Evolutionary conservation across 352 stramenopile genomes (phyloP).

Genomic region (Plasmopara halstedii): DNA sequence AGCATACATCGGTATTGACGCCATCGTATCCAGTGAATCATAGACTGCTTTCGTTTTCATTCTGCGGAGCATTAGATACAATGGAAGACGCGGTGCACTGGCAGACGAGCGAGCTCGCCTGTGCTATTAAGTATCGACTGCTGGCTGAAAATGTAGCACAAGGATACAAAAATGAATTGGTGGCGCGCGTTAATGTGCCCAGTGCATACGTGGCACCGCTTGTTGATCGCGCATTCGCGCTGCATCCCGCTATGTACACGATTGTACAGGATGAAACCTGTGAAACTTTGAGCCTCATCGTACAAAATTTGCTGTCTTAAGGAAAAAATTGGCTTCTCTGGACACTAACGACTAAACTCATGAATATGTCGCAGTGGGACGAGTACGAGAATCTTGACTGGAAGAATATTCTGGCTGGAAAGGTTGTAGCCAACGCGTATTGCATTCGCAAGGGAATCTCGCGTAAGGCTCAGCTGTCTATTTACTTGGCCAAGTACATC

Average conservation of each 20-base stretch:
- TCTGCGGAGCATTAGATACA: no score
- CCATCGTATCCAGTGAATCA: no score
- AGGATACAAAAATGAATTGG: conserved; percentile 23
- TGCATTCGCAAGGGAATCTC: conserved; percentile 66
- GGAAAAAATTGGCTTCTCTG: conserved; percentile 6
- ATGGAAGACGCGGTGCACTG: conserved; percentile 23
- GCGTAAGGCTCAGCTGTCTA: conserved; percentile 61
- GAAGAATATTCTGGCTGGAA: conserved; percentile 42
- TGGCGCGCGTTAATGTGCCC: conserved; percentile 29
- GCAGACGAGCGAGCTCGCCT: conserved; percentile 33
- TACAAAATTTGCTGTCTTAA: conserved; percentile 7
- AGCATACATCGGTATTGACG: no score
- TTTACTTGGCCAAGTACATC: conserved; percentile 64
- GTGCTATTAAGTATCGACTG: conserved; percentile 27
- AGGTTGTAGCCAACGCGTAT: conserved; percentile 54
- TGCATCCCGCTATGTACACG: conserved; percentile 38
- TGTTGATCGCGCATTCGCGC: conserved; percentile 34
- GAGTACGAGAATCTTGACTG: conserved; percentile 65
- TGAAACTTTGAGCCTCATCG: conserved; percentile 28
- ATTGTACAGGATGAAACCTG: conserved; percentile 16
- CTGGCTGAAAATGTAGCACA: conserved; percentile 18
- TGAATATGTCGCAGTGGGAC: conserved; percentile 32
- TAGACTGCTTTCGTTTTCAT: no score
- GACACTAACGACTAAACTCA: conserved; percentile 5
- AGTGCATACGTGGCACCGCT: conserved; percentile 38